phyloP scores from a whole-genome alignment of 2,329 filamentous ascomycete species.

The Saccharata proteae region DNA sequence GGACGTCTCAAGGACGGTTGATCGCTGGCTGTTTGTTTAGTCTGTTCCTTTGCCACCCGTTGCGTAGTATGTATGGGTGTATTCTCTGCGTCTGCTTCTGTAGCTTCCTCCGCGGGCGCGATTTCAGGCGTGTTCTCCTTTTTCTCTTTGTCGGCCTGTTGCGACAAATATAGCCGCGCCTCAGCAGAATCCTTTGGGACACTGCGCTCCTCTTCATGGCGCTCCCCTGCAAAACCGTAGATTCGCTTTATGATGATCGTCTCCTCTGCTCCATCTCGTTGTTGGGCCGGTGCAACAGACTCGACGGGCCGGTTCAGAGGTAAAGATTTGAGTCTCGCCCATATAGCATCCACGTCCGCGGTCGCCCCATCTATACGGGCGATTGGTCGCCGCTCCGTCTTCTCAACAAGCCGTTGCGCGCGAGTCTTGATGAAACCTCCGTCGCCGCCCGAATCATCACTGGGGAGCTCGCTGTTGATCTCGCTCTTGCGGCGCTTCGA shows the following conservation, averaged over 20 bases:
- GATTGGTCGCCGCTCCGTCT: conserved; percentile 44
- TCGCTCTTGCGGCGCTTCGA: conserved; percentile 26
- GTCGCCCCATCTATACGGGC: conserved; percentile 49
- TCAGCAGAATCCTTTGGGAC: conserved; percentile 47
- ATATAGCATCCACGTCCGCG: conserved; percentile 59
- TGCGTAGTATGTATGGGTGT: conserved; percentile 9
- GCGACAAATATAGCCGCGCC: conserved; percentile 39
- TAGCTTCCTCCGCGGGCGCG: background rate
- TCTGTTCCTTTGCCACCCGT: conserved; percentile 27
- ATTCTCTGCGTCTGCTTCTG: conserved; percentile 15
- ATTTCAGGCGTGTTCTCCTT: conserved; percentile 13
- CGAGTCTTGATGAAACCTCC: conserved; percentile 61
- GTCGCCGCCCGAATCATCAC: conserved; percentile 34
- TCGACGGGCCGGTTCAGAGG: conserved; percentile 18
- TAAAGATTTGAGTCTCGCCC: conserved; percentile 51
- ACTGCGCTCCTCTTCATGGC: conserved; percentile 59
- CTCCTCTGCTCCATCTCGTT: conserved; percentile 22
- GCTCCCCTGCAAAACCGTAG: conserved; percentile 63
- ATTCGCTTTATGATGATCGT: conserved; percentile 55
- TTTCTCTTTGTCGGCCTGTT: conserved; percentile 16
- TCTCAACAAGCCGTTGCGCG: conserved; percentile 55
- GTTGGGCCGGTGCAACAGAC: conserved; percentile 8
- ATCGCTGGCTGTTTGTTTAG: too few species aligned
- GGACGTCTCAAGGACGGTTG: conserved; percentile 23
- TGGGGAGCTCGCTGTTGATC: conserved; percentile 15